These are phyloP conservation scores for Diaporthe sp. DNA, from an alignment of 2,329 filamentous ascomycete genomes.

Conservation along the genomic window DNA sequence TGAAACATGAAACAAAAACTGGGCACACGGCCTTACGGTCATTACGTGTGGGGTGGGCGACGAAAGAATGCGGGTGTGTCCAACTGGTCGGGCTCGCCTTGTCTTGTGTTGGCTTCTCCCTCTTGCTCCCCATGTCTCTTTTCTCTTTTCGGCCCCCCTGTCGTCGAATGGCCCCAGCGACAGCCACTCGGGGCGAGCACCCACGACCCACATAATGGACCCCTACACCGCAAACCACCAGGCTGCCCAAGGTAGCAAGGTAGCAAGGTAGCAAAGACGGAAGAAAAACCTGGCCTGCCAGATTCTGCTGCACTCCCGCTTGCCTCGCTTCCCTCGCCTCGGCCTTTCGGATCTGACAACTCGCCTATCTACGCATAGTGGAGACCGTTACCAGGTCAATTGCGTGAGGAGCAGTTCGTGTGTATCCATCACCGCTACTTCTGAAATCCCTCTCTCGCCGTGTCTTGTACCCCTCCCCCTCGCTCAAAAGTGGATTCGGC, in stretches of 20 bases:
- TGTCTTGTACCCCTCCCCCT: neutral
- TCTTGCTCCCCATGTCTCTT: neutral
- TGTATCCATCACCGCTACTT: slow-evolving; percentile 26
- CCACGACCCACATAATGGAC: slow-evolving; percentile 16
- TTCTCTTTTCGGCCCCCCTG: slow-evolving; percentile 9
- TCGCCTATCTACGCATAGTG: slow-evolving; percentile 25
- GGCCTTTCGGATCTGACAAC: slow-evolving; percentile 33
- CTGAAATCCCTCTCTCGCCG: neutral
- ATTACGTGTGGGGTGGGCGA: slow-evolving; percentile 20
- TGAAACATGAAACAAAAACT: slow-evolving; percentile 38
- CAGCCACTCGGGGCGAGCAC: slow-evolving; percentile 30
- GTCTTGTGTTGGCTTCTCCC: neutral
- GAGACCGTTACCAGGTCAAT: neutral
- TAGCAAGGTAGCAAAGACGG: neutral
- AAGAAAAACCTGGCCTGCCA: slow-evolving; percentile 10
- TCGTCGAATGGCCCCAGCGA: neutral
- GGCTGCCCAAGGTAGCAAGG: neutral
- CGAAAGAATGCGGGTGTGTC: slow-evolving; percentile 24
- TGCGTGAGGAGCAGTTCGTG: slow-evolving; percentile 9
- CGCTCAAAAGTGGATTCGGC: slow-evolving; percentile 23
- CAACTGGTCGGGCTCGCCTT: slow-evolving; percentile 34
- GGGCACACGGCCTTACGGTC: slow-evolving; percentile 29
- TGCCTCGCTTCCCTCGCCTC: slow-evolving; percentile 32
- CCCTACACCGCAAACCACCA: slow-evolving; percentile 34
- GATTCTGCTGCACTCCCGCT: slow-evolving; percentile 12